phyloP scores from a whole-genome alignment of 176 grass and related monocot genomes.

The Chloris gayana region DNA sequence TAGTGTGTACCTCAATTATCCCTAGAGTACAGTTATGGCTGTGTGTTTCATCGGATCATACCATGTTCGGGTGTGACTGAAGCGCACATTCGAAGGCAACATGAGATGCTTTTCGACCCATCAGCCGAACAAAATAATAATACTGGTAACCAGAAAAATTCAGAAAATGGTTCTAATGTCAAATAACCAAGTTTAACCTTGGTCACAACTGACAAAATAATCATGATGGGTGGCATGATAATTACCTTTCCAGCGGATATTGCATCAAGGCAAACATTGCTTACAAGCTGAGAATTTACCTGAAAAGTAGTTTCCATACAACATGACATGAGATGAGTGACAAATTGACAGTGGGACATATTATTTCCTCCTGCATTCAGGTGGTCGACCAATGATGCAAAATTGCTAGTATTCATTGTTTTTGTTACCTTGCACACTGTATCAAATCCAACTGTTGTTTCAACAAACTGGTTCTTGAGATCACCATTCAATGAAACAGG shows the following conservation, averaged over 20 bases:
- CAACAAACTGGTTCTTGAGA: constrained; percentile 80
- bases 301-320: constrained; percentile 36
- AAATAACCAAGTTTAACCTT: not conserved
- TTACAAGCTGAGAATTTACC: constrained; percentile 82
- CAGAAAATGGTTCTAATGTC: not conserved
- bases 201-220: not conserved
- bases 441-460: constrained; percentile 77
- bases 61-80: constrained; percentile 86
- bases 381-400: not conserved
- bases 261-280: constrained; percentile 74
- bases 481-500: constrained; percentile 73
- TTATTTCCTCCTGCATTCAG: not conserved
- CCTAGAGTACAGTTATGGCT: not conserved
- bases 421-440: constrained; percentile 67
- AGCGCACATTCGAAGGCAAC: constrained; percentile 78
- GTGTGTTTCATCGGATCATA: constrained; percentile 31
- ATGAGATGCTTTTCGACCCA: constrained; percentile 77
- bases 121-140: constrained; percentile 79
- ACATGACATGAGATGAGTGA: constrained; percentile 5
- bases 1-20: not conserved
- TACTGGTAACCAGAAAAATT: constrained; percentile 45
- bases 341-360: not conserved
- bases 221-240: not conserved
- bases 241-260: constrained; percentile 77
- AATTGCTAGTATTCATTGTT: not conserved